A percentile compares a stretch with the other conserved stretches of the same genome.
Evolutionary conservation across 1,139 yeast species (phyloP).

Genomic region (Yamadazyma sp.): DNA sequence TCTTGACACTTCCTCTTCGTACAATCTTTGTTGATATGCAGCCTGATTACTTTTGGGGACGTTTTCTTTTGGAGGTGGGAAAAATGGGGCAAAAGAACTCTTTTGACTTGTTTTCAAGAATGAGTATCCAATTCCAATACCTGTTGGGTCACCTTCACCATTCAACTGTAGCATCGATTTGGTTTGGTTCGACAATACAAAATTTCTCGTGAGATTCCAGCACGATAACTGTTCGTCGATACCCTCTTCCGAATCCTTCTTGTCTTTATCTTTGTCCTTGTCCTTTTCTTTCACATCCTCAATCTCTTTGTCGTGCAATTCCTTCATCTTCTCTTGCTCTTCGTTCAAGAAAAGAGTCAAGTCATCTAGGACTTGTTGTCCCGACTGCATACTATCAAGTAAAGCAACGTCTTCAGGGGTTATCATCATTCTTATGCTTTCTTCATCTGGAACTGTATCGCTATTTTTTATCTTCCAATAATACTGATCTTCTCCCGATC

Average conservation of each 20-base stretch:
- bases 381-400: constrained; percentile 90
- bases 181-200: constrained; percentile 91
- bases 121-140: constrained; percentile 88
- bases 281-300: constrained; percentile 23
- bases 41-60: constrained; percentile 50
- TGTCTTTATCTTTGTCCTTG: constrained; percentile 25
- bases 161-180: constrained; percentile 95
- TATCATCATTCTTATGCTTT: constrained; percentile 78
- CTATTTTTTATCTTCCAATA: constrained; percentile 86
- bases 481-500: constrained; percentile 94
- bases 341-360: constrained; percentile 17
- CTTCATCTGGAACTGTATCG: constrained; percentile 69
- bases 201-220: constrained; percentile 90
- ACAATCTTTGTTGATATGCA: constrained; percentile 87
- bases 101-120: constrained; percentile 91
- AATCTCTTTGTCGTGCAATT: constrained; percentile 17
- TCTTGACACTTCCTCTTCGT: constrained; percentile 84
- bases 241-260: constrained; percentile 44
- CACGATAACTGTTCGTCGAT: constrained; percentile 88
- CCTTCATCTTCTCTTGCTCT: constrained; percentile 28
- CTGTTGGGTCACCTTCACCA: constrained; percentile 97
- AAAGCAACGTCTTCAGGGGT: constrained; percentile 89
- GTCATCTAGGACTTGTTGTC: constrained; percentile 82
- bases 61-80: constrained; percentile 45
- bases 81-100: constrained; percentile 80